phyloP scores from a whole-genome alignment of 225 moss, liverwort and hornwort genomes.

The Sphagnum contortum region DNA sequence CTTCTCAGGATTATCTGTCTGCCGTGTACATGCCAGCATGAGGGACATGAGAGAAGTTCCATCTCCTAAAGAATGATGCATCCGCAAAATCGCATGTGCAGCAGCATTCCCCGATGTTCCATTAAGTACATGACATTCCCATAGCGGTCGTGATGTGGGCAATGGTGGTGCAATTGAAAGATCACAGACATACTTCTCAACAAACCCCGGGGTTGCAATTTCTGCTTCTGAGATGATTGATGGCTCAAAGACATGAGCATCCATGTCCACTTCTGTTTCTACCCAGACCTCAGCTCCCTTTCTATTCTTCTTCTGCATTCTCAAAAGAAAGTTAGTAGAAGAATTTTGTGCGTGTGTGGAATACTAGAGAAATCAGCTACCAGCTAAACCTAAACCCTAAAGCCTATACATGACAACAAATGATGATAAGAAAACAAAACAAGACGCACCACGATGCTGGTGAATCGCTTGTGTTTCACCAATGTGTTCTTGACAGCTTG shows the following conservation, averaged over 20 bases:
- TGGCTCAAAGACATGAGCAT: conserved; percentile 39
- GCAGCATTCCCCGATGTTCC: conserved; percentile 23
- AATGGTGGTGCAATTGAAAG: conserved; percentile 23
- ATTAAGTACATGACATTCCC: conserved; percentile 62
- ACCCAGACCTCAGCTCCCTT: conserved; percentile 44
- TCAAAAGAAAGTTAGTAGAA: background rate
- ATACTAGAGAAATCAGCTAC: no score
- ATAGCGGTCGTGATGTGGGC: conserved; percentile 57
- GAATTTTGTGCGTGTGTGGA: no score
- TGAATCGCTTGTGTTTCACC: no score
- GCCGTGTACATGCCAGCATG: conserved; percentile 65
- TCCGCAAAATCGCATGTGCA: conserved; percentile 35
- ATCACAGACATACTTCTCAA: conserved; percentile 43
- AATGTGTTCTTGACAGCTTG: no score
- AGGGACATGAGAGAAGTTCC: conserved; percentile 90
- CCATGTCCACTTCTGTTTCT: conserved; percentile 41
- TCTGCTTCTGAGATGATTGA: conserved; percentile 21
- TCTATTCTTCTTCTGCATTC: conserved; percentile 24
- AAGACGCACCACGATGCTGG: no score
- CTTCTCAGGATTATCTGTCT: conserved; percentile 41
- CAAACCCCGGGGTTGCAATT: conserved; percentile 10
- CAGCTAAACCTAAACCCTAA: no score
- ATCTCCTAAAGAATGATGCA: conserved; percentile 84
- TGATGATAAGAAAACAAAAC: no score
- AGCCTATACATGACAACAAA: no score